These are phyloP conservation scores for Tympanopsis confertula DNA, from an alignment of 2,329 filamentous ascomycete genomes.

Conservation along the genomic window DNA sequence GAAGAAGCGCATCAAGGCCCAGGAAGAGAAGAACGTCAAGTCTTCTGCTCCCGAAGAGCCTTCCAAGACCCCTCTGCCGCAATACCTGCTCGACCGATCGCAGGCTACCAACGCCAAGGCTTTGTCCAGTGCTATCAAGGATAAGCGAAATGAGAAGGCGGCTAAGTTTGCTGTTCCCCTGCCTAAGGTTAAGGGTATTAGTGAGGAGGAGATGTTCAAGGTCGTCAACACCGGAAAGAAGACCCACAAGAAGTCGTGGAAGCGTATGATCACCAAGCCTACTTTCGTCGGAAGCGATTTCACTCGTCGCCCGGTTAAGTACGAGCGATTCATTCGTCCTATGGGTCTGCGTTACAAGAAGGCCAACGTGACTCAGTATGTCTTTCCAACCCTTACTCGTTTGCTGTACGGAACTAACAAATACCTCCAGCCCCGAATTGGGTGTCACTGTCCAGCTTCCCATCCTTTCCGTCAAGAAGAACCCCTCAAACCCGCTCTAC, in stretches of 20 bases:
- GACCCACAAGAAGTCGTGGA: constrained; percentile 73
- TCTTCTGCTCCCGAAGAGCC: constrained; percentile 68
- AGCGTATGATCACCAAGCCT: constrained; percentile 66
- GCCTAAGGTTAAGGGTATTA: constrained; percentile 86
- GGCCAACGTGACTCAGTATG: constrained; percentile 44
- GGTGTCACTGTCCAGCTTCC: constrained; percentile 80
- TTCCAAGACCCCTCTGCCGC: constrained; percentile 69
- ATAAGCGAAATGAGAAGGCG: constrained; percentile 86
- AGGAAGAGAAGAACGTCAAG: constrained; percentile 95
- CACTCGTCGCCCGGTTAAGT: constrained; percentile 76
- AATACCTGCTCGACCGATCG: constrained; percentile 80
- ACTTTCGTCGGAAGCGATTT: constrained; percentile 89
- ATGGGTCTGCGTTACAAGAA: constrained; percentile 75
- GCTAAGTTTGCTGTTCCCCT: constrained; percentile 86
- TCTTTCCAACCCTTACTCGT: constrained; percentile 24
- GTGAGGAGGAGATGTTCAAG: constrained; percentile 96
- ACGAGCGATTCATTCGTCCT: constrained; percentile 61
- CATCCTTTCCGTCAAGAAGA: constrained; percentile 56
- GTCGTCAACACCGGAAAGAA: constrained; percentile 95
- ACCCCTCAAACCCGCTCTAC: constrained; percentile 76
- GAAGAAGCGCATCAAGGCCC: constrained; percentile 84
- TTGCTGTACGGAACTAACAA: constrained; percentile 39
- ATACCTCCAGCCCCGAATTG: constrained; percentile 60
- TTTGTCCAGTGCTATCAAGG: constrained; percentile 78
- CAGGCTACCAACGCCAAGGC: constrained; percentile 51